A percentile compares a stretch with the other conserved stretches of the same genome.
These are phyloP conservation scores for Spiraea crenata DNA, from an alignment of 331 rosid species.

Conservation along the genomic window DNA sequence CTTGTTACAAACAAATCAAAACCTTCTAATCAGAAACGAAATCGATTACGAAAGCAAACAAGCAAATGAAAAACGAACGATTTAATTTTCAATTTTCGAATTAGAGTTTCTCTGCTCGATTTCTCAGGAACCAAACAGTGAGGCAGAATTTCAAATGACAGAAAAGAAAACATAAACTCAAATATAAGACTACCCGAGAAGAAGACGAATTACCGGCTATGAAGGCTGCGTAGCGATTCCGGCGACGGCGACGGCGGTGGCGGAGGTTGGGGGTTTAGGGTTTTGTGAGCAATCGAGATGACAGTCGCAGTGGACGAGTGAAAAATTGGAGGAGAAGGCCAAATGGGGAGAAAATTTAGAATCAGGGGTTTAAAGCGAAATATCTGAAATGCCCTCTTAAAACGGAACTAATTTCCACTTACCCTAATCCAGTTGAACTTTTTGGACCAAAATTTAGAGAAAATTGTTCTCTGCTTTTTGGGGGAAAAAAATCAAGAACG, in stretches of 20 bases:
- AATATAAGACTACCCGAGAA: neutral
- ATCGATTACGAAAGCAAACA: neutral
- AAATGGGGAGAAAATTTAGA: neutral
- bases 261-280: slow-evolving; percentile 20
- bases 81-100: neutral
- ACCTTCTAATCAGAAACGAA: neutral
- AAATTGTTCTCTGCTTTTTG: no score
- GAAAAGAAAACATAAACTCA: neutral
- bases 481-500: no score
- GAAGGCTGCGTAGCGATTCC: neutral
- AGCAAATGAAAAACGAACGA: neutral
- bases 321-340: neutral
- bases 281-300: slow-evolving; percentile 1
- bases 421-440: no score
- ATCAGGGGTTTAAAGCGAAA: slow-evolving; percentile 3
- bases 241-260: neutral
- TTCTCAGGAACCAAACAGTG: neutral
- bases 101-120: neutral
- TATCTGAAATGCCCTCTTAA: slow-evolving; percentile 6
- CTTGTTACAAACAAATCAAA: neutral
- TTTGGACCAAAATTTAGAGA: no score
- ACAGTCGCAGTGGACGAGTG: slow-evolving; percentile 1
- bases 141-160: neutral
- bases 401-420: neutral
- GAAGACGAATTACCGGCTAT: neutral